Evolutionary conservation across 208 protist genomes (phyloP), one percentile per base, ranked within the genome.

Genomic region (Acanthamoeba sp.): DNA sequence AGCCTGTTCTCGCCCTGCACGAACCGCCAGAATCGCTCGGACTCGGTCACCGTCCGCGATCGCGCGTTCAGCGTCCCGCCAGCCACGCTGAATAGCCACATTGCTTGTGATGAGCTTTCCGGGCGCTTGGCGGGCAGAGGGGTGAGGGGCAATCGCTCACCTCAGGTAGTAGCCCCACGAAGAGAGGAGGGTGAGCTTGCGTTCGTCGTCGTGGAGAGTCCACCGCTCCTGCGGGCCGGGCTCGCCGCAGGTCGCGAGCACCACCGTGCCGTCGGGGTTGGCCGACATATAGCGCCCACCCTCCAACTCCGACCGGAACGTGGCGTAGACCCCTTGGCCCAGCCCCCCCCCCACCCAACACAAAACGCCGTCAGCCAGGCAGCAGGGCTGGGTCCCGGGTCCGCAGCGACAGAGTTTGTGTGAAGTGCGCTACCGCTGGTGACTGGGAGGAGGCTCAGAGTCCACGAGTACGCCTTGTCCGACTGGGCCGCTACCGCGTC

Each of bases 241-340:
- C 27, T 38, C 64, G 12, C 20, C 32, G 9, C 64, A 16, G 0
- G 64, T 7, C 14, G 38, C 64, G 29, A 71, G 32, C 64, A 29
- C 32, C 29, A 71, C 64, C 14, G 64, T 34, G 7, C 64, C 64
- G 20, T 71, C 64, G 5, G 64, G 7, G 10, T 32, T 38, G 32
- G 64, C 64, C 20, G 64, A 71, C 64, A 71, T 71, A 29, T 24
- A 71, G n/a, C n/a, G n/a, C n/a, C 16, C 6, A 29, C 64, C 64
- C 24, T 71, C 52, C 4, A 12, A 7, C 12, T 71, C 6, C 29
- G 64, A 71, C 27, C 29, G 27, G 29, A 71, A 22, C 29, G 64
- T 71, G 64, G 64, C 64, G 29, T 71, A 71, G 64, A 71, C 64
- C 6, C 64, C 64, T 71, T n/a, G n/a, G n/a, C n/a, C n/a, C n/a